phyloP scores from a whole-genome alignment of 192 early-diverging fungal genomes.

The Coemansia sp. region DNA sequence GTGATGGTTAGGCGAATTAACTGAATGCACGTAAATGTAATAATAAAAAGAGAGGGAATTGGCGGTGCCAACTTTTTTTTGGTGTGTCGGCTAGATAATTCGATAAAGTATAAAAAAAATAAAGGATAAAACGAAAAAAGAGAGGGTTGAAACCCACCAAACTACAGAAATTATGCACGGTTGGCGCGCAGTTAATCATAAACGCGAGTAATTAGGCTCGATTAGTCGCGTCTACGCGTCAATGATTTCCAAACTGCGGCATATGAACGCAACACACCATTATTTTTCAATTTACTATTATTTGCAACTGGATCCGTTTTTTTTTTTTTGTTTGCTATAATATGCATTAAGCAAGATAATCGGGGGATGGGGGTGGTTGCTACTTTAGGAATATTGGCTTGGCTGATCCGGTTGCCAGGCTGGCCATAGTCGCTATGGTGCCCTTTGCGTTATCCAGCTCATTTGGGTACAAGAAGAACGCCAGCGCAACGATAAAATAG shows the following conservation, averaged over 20 bases:
- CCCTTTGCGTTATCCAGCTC: conserved; percentile 29
- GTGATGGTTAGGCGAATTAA: too few species aligned
- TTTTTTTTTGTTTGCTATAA: too few species aligned
- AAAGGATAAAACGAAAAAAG: neutral
- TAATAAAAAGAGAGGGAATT: neutral
- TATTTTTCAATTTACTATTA: too few species aligned
- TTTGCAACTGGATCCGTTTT: too few species aligned
- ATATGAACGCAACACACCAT: too few species aligned
- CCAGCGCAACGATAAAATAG: conserved; percentile 83
- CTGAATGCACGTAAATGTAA: conserved; percentile 9
- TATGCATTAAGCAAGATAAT: too few species aligned
- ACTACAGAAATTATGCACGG: neutral
- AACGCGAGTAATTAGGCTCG: too few species aligned
- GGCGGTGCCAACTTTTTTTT: too few species aligned
- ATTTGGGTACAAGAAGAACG: conserved; percentile 75
- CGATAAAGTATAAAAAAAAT: neutral
- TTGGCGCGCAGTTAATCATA: too few species aligned
- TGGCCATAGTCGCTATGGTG: neutral
- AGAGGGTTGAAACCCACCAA: neutral
- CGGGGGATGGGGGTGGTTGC: too few species aligned
- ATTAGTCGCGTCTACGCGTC: too few species aligned
- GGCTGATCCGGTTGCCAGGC: neutral
- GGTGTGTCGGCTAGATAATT: neutral
- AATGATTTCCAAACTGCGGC: too few species aligned
- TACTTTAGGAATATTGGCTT: conserved; percentile 3